Evolutionary conservation across 495 filamentous ascomycete species (phyloP).

Genomic region (Aspergillus hancockii): DNA sequence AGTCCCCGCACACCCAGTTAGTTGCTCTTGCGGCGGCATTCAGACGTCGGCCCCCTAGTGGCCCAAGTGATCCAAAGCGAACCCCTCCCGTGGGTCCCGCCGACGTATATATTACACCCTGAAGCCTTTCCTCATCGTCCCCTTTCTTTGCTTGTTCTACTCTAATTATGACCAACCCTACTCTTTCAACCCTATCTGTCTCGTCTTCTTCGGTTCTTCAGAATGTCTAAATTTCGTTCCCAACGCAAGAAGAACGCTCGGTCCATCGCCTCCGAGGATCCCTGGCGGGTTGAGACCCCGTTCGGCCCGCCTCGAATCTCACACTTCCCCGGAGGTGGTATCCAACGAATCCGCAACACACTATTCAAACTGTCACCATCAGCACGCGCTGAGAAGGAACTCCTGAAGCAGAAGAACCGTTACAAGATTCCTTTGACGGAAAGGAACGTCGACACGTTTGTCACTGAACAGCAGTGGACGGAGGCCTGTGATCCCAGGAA

Average conservation of each 20-base stretch:
- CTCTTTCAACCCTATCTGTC: background rate
- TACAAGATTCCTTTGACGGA: constrained; percentile 45
- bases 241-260: constrained; percentile 27
- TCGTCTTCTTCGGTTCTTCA: constrained; percentile 5
- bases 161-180: background rate
- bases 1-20: background rate
- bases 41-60: background rate
- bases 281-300: constrained; percentile 40
- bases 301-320: constrained; percentile 42
- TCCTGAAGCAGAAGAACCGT: constrained; percentile 42
- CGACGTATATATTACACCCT: constrained; percentile 1
- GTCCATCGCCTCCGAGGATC: constrained; percentile 32
- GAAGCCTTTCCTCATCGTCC: background rate
- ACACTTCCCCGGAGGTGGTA: constrained; percentile 32
- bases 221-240: constrained; percentile 32
- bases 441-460: constrained; percentile 47
- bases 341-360: constrained; percentile 41
- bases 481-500: constrained; percentile 62
- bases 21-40: background rate
- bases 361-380: constrained; percentile 38
- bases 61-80: no score
- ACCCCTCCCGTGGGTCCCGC: background rate
- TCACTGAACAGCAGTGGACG: constrained; percentile 41
- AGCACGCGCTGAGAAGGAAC: constrained; percentile 41
- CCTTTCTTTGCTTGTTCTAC: background rate